These are phyloP conservation scores for Liriodendron chinense DNA, from an alignment of 164 flowering plant species.

Conservation along the genomic window DNA sequence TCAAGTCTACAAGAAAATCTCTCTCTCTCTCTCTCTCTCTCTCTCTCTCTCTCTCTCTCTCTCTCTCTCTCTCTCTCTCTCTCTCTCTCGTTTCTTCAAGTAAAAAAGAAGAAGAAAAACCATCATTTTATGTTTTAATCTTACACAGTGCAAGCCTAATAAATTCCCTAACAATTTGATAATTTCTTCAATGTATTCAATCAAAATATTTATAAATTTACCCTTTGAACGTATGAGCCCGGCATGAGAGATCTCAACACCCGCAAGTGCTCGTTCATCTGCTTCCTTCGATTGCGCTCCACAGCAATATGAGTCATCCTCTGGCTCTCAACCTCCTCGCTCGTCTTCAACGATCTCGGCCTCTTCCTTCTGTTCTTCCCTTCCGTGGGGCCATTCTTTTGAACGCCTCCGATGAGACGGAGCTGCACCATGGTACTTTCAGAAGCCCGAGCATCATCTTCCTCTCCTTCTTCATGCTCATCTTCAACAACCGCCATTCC, in stretches of 20 bases:
- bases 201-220: conserved; percentile 15
- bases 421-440: conserved; percentile 43
- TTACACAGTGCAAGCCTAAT: too few species aligned
- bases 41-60: too few species aligned
- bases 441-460: conserved; percentile 24
- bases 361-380: conserved; percentile 67
- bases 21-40: too few species aligned
- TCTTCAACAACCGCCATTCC: background rate
- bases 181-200: background rate
- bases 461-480: conserved; percentile 30
- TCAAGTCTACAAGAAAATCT: background rate
- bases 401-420: conserved; percentile 34
- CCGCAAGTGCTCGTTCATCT: conserved; percentile 93
- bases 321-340: conserved; percentile 95
- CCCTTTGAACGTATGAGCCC: conserved; percentile 93
- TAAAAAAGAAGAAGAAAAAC: too few species aligned
- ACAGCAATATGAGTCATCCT: conserved; percentile 98
- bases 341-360: conserved; percentile 68
- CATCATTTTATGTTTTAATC: too few species aligned
- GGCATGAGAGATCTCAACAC: conserved; percentile 95
- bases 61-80: too few species aligned
- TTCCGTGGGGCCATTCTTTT: conserved; percentile 16
- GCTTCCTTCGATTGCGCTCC: conserved; percentile 88
- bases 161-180: too few species aligned
- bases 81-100: too few species aligned